These are phyloP conservation scores for Effrenium voratum DNA, from an alignment of 73 alveolate species.

Conservation along the genomic window DNA sequence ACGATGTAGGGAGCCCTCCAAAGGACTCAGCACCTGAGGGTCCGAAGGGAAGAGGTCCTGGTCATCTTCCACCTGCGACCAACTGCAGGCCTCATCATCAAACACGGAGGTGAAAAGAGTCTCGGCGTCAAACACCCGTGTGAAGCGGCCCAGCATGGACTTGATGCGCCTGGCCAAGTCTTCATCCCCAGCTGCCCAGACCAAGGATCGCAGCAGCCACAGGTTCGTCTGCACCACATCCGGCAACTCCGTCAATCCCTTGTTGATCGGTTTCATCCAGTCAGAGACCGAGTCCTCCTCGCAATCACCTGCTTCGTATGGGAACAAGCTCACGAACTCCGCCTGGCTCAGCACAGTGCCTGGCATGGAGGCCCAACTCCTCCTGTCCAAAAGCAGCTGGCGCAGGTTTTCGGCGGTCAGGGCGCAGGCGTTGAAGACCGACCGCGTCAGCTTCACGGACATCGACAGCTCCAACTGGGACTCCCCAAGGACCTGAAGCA, in stretches of 20 bases:
- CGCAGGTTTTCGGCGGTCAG: not conserved
- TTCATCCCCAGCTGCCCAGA: conserved; percentile 8
- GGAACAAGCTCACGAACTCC: conserved; percentile 53
- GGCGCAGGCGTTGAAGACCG: conserved; percentile 3
- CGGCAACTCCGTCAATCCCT: not conserved
- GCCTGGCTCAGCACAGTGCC: conserved; percentile 28
- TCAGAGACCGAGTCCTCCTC: not conserved
- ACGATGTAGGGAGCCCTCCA: not conserved
- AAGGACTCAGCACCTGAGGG: too few relatives aligned
- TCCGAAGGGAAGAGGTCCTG: not conserved
- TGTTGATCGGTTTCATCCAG: not conserved
- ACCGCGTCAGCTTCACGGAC: conserved; percentile 14
- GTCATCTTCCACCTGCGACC: not conserved
- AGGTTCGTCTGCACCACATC: conserved; percentile 9
- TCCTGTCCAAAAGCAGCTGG: conserved; percentile 36
- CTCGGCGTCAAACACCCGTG: conserved; percentile 12
- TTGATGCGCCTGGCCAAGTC: not conserved
- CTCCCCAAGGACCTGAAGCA: conserved; percentile 17
- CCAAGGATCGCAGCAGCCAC: conserved; percentile 59
- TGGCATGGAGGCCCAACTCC: conserved; percentile 42
- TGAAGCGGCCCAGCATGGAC: conserved; percentile 16
- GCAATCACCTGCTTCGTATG: conserved; percentile 23
- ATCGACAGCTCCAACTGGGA: not conserved
- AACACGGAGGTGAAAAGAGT: conserved; percentile 2
- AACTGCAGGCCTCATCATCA: conserved; percentile 17